phyloP scores from a whole-genome alignment of 345 rosid genomes.

The Populus alba region DNA sequence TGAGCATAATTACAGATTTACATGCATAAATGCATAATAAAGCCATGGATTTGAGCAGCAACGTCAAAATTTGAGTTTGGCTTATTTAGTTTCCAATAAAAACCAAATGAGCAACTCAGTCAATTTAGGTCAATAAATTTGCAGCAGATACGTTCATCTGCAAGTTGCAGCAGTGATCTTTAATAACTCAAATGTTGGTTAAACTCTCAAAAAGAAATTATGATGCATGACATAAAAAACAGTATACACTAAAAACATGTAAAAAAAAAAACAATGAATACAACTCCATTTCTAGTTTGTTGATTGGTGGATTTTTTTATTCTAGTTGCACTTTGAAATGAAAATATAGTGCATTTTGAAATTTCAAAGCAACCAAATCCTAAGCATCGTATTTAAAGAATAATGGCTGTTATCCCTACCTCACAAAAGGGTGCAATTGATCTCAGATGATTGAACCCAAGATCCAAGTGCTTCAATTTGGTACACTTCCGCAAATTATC shows the following conservation, averaged over 20 bases:
- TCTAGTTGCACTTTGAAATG: not conserved
- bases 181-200: not conserved
- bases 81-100: not conserved
- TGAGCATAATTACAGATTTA: not conserved
- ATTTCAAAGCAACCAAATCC: not conserved
- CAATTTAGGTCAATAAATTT: not conserved
- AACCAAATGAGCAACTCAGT: not conserved
- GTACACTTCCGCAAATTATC: conserved; percentile 79
- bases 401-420: conserved; percentile 39
- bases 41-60: not conserved
- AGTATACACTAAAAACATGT: not conserved
- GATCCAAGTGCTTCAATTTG: conserved; percentile 87
- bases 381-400: not conserved
- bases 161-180: not conserved
- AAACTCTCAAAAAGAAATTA: too few relatives aligned
- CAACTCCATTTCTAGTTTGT: too few relatives aligned
- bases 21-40: not conserved
- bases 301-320: too few relatives aligned
- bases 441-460: conserved; percentile 86
- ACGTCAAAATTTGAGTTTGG: not conserved
- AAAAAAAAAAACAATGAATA: not conserved
- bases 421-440: conserved; percentile 62
- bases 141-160: not conserved
- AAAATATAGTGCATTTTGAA: not conserved
- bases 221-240: not conserved